Base-by-base conservation (phyloP, 2,329 filamentous ascomycete genomes). In the Fusarium guadeloupense region DNA sequence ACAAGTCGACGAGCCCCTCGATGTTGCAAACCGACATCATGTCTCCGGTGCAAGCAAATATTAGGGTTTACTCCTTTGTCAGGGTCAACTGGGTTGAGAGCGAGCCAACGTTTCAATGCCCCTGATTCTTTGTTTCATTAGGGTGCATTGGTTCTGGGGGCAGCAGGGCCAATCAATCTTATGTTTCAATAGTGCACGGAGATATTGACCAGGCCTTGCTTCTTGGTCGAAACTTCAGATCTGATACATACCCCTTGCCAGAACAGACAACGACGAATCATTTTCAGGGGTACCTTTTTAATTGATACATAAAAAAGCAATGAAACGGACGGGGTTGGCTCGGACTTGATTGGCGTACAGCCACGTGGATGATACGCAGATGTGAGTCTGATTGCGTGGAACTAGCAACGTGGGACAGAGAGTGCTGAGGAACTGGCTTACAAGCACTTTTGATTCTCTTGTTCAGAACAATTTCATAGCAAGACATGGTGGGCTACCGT, bases 71-170 rank as follows among this genome's bases (percentile, higher is more conserved):
- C 52, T 61, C 35, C 61, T 62, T 58, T 46, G 40, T 41, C 28
- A 42, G 44, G 56, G 54, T 58, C 49, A 48, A 55, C 51, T 46
- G n/a, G n/a, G n/a, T n/a, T n/a, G n/a, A n/a, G n/a, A n/a, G n/a
- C 45, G 44, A 55, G 39, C 55, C 54, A 62, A 61, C 52, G 44
- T 54, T 54, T 55, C 31, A 39, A 44, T 30, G 37, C 54, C 54
- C 53, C 39, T 56, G 62, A 54, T 43, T 41, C 53, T 54, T 62
- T 54, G 68, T 70, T 70, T 70, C 68, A 70, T 53, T 54, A 50
- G 53, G 66, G 57, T 47, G 38, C 42, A 66, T 43, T 41, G 59
- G 39, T 43, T 61, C 55, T 67, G 54, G 67, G 51, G 62, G 44
- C n/a, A 20, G 37, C 26, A 38, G 45, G 47, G 44, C 67, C 68